These are phyloP conservation scores for Echites panduratus DNA, from an alignment of 257 asterid species.

Conservation along the genomic window DNA sequence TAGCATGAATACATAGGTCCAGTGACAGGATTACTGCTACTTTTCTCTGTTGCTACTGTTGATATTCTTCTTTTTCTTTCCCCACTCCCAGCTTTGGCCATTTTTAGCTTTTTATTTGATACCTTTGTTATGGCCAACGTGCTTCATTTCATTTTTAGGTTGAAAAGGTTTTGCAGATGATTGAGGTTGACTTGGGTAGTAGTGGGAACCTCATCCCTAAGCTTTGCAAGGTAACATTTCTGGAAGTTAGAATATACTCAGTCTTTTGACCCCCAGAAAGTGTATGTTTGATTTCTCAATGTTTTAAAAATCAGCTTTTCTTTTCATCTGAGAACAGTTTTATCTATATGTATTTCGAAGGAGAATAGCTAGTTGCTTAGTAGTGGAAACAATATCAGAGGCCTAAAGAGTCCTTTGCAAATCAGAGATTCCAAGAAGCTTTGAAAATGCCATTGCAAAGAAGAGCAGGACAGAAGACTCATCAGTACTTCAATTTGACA, in stretches of 20 bases:
- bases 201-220: constrained; percentile 9
- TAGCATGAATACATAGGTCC: neutral
- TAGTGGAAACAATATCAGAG: constrained; percentile 16
- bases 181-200: constrained; percentile 12
- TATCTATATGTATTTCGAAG: constrained; percentile 10
- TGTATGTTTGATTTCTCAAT: neutral
- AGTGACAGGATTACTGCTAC: neutral
- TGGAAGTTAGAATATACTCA: neutral
- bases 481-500: constrained; percentile 12
- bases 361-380: constrained; percentile 13
- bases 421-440: neutral
- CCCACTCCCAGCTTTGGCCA: neutral
- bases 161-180: constrained; percentile 17
- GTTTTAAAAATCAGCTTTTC: neutral
- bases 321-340: neutral
- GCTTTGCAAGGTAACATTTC: constrained; percentile 6
- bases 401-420: constrained; percentile 13
- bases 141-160: constrained; percentile 6
- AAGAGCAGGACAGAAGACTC: constrained; percentile 2
- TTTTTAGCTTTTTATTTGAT: neutral
- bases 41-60: neutral
- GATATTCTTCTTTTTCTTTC: no score
- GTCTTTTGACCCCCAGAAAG: neutral
- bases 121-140: neutral
- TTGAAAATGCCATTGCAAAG: neutral